Conservation (phyloP, 1,284 basidiomycete genomes). For the Volvariella surrecta region DNA sequence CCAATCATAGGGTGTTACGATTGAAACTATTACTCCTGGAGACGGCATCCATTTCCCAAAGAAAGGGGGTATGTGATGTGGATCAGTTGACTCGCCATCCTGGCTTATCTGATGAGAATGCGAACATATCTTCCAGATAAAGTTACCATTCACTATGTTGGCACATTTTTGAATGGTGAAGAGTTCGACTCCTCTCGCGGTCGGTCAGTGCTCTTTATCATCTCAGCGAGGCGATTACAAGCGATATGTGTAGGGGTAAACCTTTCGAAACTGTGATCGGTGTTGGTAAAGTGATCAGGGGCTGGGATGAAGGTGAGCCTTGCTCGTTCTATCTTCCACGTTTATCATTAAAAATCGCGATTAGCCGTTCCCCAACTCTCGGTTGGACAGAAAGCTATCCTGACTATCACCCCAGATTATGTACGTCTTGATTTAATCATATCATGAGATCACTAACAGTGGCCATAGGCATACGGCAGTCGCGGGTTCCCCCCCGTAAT, state of each 20-base stretch:
- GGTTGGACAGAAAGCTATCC: conserved; percentile 65
- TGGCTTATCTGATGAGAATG: conserved; percentile 6
- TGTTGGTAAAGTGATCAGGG: conserved; percentile 76
- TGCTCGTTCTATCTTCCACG: conserved; percentile 4
- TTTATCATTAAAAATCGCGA: conserved; percentile 4
- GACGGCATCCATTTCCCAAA: conserved; percentile 40
- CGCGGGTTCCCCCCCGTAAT: conserved; percentile 78
- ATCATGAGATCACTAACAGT: conserved; percentile 6
- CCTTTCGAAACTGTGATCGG: conserved; percentile 77
- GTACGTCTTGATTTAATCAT: conserved; percentile 31
- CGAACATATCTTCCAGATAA: conserved; percentile 31
- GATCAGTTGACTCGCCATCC: conserved; percentile 6
- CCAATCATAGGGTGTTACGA: conserved; percentile 42
- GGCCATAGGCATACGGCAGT: conserved; percentile 52
- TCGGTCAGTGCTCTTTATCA: conserved; percentile 34
- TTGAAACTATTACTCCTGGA: conserved; percentile 32
- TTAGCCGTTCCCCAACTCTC: conserved; percentile 72
- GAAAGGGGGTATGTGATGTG: conserved; percentile 36
- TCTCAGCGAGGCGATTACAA: conserved; percentile 1
- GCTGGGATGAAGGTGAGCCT: conserved; percentile 83
- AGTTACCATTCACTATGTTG: conserved; percentile 67
- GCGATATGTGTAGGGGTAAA: conserved; percentile 24
- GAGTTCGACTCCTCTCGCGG: conserved; percentile 70
- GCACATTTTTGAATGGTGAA: conserved; percentile 50
- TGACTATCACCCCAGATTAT: conserved; percentile 62